phyloP scores from a whole-genome alignment of 805 yeast species.

The Lipomyces starkeyi region DNA sequence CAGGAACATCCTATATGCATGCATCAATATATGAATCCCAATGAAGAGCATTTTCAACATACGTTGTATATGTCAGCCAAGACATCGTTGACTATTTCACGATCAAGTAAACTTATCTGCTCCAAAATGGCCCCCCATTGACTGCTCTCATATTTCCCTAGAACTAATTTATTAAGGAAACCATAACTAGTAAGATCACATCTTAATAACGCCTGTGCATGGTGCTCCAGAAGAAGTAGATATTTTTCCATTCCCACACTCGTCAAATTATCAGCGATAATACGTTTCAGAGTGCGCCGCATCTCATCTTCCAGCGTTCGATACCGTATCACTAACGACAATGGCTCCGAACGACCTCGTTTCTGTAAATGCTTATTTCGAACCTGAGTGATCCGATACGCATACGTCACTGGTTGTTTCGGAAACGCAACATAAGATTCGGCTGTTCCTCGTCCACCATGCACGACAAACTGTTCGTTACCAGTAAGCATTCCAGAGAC shows the following conservation, averaged over 20 bases:
- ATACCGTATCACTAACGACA: constrained; percentile 45
- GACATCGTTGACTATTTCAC: constrained; percentile 9
- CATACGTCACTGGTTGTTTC: constrained; percentile 72
- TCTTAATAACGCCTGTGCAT: constrained; percentile 12
- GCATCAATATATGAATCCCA: not conserved
- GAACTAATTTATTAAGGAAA: constrained; percentile 19
- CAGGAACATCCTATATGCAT: constrained; percentile 24
- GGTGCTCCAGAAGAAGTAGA: constrained; percentile 20
- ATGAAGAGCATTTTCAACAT: not conserved
- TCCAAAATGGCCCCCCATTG: constrained; percentile 22
- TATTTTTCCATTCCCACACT: constrained; percentile 10
- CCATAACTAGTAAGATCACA: constrained; percentile 30
- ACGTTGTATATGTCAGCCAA: constrained; percentile 16
- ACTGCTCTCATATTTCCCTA: constrained; percentile 20
- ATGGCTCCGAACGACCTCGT: constrained; percentile 19
- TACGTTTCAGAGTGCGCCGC: constrained; percentile 35
- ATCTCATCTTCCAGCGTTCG: constrained; percentile 38
- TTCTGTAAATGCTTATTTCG: constrained; percentile 3
- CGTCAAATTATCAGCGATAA: constrained; percentile 19
- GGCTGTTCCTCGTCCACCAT: constrained; percentile 28
- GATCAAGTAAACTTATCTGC: constrained; percentile 21
- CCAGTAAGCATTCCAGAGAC: constrained; percentile 52
- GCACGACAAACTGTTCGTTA: constrained; percentile 43
- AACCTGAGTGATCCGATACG: constrained; percentile 57
- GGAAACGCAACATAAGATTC: constrained; percentile 58